Conservation (phyloP, 2,329 filamentous ascomycete species). For the Fragosphaeria purpurea region DNA sequence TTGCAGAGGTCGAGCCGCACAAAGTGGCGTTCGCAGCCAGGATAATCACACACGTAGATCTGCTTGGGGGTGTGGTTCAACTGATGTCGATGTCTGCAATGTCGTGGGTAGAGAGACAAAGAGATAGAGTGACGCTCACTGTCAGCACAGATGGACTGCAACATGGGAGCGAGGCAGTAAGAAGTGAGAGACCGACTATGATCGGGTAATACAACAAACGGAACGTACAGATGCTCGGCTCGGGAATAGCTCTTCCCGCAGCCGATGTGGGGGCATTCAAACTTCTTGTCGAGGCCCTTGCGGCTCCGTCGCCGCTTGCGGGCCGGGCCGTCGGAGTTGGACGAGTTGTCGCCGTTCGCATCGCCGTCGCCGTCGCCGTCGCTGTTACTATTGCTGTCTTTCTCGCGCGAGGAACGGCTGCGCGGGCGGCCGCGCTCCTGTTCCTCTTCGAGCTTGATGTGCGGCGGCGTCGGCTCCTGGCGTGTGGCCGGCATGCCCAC, state of each 20-base stretch:
- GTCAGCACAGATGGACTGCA: too few relatives aligned
- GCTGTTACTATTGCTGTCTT: constrained; percentile 28
- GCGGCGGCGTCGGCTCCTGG: constrained; percentile 32
- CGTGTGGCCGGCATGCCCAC: constrained; percentile 26
- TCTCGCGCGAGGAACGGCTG: constrained; percentile 30
- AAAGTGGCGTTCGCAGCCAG: constrained; percentile 81
- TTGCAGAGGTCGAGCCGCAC: constrained; percentile 89
- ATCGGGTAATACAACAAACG: too few relatives aligned
- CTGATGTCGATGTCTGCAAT: constrained; percentile 68
- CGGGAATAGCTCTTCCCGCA: constrained; percentile 96
- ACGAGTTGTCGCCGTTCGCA: constrained; percentile 36
- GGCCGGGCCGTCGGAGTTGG: constrained; percentile 42
- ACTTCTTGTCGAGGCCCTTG: constrained; percentile 71
- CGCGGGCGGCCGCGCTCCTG: constrained; percentile 29
- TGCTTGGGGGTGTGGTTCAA: constrained; percentile 93
- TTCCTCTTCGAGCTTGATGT: constrained; percentile 30
- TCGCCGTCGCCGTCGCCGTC: constrained; percentile 30
- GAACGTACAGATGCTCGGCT: constrained; percentile 79
- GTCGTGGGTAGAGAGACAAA: too few relatives aligned
- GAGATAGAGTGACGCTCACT: too few relatives aligned
- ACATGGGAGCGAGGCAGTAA: too few relatives aligned
- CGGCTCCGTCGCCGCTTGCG: constrained; percentile 60
- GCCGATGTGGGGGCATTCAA: constrained; percentile 72
- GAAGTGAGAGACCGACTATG: too few relatives aligned
- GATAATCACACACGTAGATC: constrained; percentile 88